Base-by-base conservation (phyloP, 2,329 filamentous ascomycete species). In the Ceratocystiopsis brevicomis region DNA sequence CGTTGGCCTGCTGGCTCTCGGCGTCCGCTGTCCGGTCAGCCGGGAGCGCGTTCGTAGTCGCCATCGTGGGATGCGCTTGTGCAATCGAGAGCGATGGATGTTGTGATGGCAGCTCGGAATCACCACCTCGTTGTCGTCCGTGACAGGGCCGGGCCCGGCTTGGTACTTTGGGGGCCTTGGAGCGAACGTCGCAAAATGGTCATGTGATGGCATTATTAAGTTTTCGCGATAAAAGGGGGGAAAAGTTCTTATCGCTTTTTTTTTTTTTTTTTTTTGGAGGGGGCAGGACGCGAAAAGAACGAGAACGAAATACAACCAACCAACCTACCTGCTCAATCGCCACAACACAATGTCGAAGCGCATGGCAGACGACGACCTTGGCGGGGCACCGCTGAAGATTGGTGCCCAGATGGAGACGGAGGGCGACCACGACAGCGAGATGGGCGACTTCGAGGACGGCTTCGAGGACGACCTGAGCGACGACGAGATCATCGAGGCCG, bases 401-500 rank as follows among this genome's bases (percentile, higher is more conserved):
- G 72, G 75, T 42, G 70, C 74, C 35, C 73, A 72, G 48, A 75
- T 75, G 69, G 81, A 80, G 46, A 69, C 82, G 42, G 75, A 82
- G 53, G 70, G 12, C 13, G 33, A 73, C 52, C 60, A 64, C 50
- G 58, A 64, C 50, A 65, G 66, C 56, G 75, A 75, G 21, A 77
- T 79, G 67, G 75, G 76, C 56, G 82, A 96, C 52, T 96, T 92
- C 50, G 90, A 94, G 57, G 90, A 95, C 63, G 88, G 96, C 57
- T 95, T 88, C 52, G 84, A 88, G 61, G 83, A 88, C 54, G 83
- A 88, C 57, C 88, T 81, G 52, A 93, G 68, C 55, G 71, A 76
- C 49, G 87, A 95, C 59, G 87, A 96, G 61, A 83, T 96, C 42
- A 64, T 95, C 47, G 88, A 96, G 63, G 88, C 90, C 5, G 88